Base-by-base conservation (phyloP, 352 stramenopile genomes). In the Albugo laibachii region DNA sequence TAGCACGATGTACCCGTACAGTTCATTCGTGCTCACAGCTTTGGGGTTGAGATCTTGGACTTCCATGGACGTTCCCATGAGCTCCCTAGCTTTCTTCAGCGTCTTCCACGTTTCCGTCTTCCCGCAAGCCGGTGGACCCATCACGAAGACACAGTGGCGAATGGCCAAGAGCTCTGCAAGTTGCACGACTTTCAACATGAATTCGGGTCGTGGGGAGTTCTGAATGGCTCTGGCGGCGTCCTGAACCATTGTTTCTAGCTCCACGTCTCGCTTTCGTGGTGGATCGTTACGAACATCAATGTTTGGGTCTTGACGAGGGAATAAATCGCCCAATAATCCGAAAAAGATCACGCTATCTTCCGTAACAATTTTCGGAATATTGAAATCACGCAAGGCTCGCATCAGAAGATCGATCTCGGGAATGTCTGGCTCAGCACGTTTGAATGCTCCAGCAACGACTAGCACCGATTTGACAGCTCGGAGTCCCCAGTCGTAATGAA, bases 61-160 rank as follows among this genome's bases (percentile, higher is more conserved):
- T 62, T 92, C 76, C 75, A 88, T 88, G 8, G 78, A 70, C 11
- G 68, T 87, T 4, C 73, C 75, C 75, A 88, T 92, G 50, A 92
- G 71, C 47, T 87, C 74, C 8, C 85, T 72, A 12, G 88, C 85
- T 43, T 92, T 78, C 13, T 62, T 75, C 12, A 98, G 57, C 15
- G 93, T 98, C 48, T 92, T 87, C 93, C 93, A 98, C 13, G 75
- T 96, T 57, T 97, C 83, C 5, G 87, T 94, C 63, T 98, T 98
- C 12, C 93, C 93, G 13, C 76, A 93, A 0, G 77, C 82, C 18
- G 91, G 78, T 2, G 89, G 88, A 0, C 93, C 93, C 85, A 98
- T 97, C 8, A 98, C 68, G 54, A 98, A 97, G 1, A 98, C 91
- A 48, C 84, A 97, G 54, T 98, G 93, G 16, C 93, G 83, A 54